Evolutionary conservation across 73 alveolate species (phyloP).

Genomic region (Blepharisma japonicum): DNA sequence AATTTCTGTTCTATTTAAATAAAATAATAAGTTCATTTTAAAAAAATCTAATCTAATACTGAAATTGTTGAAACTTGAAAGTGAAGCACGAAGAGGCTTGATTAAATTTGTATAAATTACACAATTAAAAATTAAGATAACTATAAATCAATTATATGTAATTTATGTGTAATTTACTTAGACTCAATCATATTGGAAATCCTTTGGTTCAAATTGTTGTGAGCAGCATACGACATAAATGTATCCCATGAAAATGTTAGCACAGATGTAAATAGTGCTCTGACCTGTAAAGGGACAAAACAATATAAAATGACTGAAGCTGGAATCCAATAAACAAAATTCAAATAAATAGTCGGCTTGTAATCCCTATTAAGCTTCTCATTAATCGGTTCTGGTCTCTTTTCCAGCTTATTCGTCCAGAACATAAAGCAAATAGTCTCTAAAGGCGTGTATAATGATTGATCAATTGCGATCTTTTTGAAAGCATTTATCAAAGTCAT

Average conservation of each 20-base stretch:
- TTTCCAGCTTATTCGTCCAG: conserved; percentile 10
- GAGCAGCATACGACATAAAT: not conserved
- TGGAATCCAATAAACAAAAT: not conserved
- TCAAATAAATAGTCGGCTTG: not conserved
- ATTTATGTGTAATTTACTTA: too few relatives aligned
- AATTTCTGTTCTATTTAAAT: too few relatives aligned
- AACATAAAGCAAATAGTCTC: not conserved
- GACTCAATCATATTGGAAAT: too few relatives aligned
- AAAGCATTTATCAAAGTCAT: conserved; percentile 14
- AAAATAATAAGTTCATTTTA: too few relatives aligned
- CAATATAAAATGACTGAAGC: not conserved
- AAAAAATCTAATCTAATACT: too few relatives aligned
- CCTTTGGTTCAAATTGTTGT: not conserved
- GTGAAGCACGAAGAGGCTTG: too few relatives aligned
- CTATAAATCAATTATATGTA: too few relatives aligned
- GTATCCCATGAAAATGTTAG: not conserved
- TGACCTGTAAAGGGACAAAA: not conserved
- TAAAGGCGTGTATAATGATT: not conserved
- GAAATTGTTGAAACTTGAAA: too few relatives aligned
- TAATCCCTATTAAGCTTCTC: not conserved
- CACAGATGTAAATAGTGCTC: not conserved
- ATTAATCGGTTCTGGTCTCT: not conserved
- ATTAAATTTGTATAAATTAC: too few relatives aligned
- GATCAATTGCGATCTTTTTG: not conserved
- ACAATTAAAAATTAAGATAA: too few relatives aligned